Conservation (phyloP, 495 filamentous ascomycete genomes). For the Podospora didyma region DNA sequence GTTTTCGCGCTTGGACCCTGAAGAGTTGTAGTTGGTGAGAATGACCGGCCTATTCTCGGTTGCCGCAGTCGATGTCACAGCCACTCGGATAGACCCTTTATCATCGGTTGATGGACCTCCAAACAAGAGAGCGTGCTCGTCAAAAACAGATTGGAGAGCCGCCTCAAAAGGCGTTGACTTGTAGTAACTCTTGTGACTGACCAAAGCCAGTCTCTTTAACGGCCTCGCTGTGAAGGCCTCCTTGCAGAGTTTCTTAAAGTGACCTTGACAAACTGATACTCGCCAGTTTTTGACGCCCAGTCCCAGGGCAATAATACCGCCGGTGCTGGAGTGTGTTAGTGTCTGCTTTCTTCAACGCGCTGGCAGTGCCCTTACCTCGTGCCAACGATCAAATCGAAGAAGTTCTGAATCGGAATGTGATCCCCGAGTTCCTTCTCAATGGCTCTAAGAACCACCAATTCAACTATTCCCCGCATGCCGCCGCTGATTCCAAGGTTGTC, state of each 20-base stretch:
- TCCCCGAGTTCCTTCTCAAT: slow-evolving; percentile 40
- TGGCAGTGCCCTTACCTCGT: slow-evolving; percentile 40
- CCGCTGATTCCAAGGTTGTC: slow-evolving; percentile 25
- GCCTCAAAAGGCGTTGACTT: slow-evolving; percentile 36
- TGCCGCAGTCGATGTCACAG: slow-evolving; percentile 41
- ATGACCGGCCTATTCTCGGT: slow-evolving; percentile 36
- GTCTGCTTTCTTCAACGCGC: neutral
- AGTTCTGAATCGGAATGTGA: slow-evolving; percentile 34
- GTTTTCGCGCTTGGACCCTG: neutral
- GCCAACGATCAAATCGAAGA: slow-evolving; percentile 52
- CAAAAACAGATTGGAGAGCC: slow-evolving; percentile 29
- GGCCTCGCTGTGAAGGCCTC: slow-evolving; percentile 42
- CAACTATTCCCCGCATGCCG: slow-evolving; percentile 46
- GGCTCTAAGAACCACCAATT: slow-evolving; percentile 40
- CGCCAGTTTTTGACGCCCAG: slow-evolving; percentile 47
- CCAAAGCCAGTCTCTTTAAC: slow-evolving; percentile 28
- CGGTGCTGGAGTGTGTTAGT: slow-evolving; percentile 35
- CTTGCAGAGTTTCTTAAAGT: slow-evolving; percentile 39
- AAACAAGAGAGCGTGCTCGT: slow-evolving; percentile 32
- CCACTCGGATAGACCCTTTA: slow-evolving; percentile 32
- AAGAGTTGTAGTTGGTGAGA: slow-evolving; percentile 50
- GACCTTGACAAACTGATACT: slow-evolving; percentile 36
- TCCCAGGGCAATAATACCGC: slow-evolving; percentile 54
- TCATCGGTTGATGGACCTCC: slow-evolving; percentile 26
- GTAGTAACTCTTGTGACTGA: slow-evolving; percentile 33